Conservation (phyloP, 805 yeast genomes). For the Torulaspora maleeae region DNA sequence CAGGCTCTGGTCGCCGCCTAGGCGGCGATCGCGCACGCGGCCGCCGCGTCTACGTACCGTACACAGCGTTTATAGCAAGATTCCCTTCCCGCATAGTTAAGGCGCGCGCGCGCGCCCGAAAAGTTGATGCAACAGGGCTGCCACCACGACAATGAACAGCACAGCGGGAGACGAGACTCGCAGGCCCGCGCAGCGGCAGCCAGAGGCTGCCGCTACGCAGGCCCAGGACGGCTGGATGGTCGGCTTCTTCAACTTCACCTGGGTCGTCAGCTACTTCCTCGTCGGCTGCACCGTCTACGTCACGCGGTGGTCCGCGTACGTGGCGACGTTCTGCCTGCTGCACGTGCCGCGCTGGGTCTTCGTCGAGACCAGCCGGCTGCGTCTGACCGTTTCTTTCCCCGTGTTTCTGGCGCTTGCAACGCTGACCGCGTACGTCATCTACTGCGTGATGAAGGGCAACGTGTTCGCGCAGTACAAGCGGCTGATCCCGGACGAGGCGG, state of each 20-base stretch:
- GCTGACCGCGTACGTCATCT: conserved; percentile 15
- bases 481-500: conserved; percentile 18
- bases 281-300: conserved; percentile 11
- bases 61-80: too few relatives aligned
- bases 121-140: neutral
- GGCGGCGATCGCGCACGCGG: too few relatives aligned
- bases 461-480: conserved; percentile 29
- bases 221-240: conserved; percentile 13
- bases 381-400: conserved; percentile 21
- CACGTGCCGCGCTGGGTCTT: conserved; percentile 19
- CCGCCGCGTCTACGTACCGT: too few relatives aligned
- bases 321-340: conserved; percentile 13
- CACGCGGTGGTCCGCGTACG: conserved; percentile 11
- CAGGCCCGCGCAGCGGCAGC: conserved; percentile 7
- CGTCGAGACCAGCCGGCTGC: conserved; percentile 15
- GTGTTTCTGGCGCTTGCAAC: conserved; percentile 13
- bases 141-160: neutral
- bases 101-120: neutral
- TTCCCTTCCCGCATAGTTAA: too few relatives aligned
- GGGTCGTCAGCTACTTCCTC: conserved; percentile 14
- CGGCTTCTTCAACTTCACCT: conserved; percentile 11
- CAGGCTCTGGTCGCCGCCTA: conserved; percentile 12
- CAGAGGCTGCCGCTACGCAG: conserved; percentile 2
- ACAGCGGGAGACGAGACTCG: neutral
- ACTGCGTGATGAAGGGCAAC: conserved; percentile 21